Percentiles rank a stretch among this genome's conserved stretches.
phyloP scores from a whole-genome alignment of 2,329 filamentous ascomycete species.

The Cercospora sesami region DNA sequence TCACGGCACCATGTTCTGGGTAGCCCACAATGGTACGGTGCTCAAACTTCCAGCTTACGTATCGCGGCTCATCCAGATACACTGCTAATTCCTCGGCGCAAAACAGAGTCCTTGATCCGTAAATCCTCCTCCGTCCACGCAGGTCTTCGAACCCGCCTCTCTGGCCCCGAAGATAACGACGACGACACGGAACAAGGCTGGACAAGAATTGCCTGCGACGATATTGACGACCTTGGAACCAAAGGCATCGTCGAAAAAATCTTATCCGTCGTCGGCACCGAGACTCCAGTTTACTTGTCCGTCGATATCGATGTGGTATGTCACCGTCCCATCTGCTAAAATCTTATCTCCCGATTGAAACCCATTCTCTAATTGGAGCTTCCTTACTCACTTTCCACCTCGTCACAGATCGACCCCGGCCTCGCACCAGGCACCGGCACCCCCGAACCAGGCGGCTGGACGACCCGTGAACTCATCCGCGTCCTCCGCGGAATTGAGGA shows the following conservation, averaged over 20 bases:
- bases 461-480: conserved; percentile 79
- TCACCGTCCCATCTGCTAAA: background rate
- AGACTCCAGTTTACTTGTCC: conserved; percentile 76
- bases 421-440: conserved; percentile 69
- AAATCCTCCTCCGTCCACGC: conserved; percentile 78
- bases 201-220: conserved; percentile 76
- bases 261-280: conserved; percentile 67
- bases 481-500: conserved; percentile 79
- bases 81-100: background rate
- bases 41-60: background rate
- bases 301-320: conserved; percentile 72
- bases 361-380: no score
- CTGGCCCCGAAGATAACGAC: conserved; percentile 67
- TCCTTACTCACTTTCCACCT: background rate
- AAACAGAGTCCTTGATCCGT: conserved; percentile 68
- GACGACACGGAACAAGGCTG: conserved; percentile 74
- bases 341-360: background rate
- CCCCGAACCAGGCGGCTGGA: conserved; percentile 89
- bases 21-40: conserved; percentile 61
- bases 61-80: background rate
- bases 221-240: conserved; percentile 80
- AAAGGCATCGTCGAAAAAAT: conserved; percentile 70
- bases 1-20: conserved; percentile 90
- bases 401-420: conserved; percentile 62
- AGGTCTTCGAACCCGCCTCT: conserved; percentile 75